Conservation (phyloP, 2,329 filamentous ascomycete species). For the Ampelomyces quisqualis region DNA sequence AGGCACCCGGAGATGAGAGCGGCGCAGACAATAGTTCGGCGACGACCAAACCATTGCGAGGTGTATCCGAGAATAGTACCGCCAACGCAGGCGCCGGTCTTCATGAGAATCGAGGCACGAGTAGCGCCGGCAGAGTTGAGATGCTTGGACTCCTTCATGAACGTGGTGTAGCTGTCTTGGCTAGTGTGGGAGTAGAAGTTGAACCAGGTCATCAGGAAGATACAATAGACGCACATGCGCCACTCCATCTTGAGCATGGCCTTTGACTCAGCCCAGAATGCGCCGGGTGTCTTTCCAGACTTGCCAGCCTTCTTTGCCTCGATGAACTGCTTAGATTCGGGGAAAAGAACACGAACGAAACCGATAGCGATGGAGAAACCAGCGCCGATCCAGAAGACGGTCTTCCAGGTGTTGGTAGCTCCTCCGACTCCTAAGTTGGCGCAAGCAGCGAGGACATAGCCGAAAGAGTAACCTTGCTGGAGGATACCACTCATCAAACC, state of each 20-base stretch:
- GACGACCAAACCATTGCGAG: slow-evolving; percentile 73
- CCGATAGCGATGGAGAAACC: slow-evolving; percentile 69
- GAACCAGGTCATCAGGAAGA: slow-evolving; percentile 73
- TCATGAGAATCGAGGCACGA: slow-evolving; percentile 79
- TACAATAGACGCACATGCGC: slow-evolving; percentile 75
- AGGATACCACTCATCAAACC: slow-evolving; percentile 81
- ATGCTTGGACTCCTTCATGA: slow-evolving; percentile 72
- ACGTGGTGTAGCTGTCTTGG: slow-evolving; percentile 80
- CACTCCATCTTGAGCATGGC: slow-evolving; percentile 69
- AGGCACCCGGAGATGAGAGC: slow-evolving; percentile 61
- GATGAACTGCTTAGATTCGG: slow-evolving; percentile 73
- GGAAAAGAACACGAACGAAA: slow-evolving; percentile 66
- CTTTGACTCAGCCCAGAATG: slow-evolving; percentile 70
- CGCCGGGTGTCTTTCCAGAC: slow-evolving; percentile 39
- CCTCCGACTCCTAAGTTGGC: slow-evolving; percentile 73
- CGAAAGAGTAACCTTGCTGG: slow-evolving; percentile 79
- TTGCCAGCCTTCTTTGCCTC: slow-evolving; percentile 64
- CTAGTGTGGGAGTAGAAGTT: slow-evolving; percentile 71
- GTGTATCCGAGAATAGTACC: slow-evolving; percentile 72
- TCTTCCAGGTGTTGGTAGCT: slow-evolving; percentile 67
- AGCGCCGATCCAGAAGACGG: slow-evolving; percentile 71
- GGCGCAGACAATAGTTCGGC: slow-evolving; percentile 64
- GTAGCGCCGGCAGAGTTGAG: slow-evolving; percentile 64
- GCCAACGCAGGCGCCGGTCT: slow-evolving; percentile 72
- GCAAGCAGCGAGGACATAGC: slow-evolving; percentile 76